Evolutionary conservation across 73 alveolate species (phyloP).

Genomic region (Breviolum minutum): DNA sequence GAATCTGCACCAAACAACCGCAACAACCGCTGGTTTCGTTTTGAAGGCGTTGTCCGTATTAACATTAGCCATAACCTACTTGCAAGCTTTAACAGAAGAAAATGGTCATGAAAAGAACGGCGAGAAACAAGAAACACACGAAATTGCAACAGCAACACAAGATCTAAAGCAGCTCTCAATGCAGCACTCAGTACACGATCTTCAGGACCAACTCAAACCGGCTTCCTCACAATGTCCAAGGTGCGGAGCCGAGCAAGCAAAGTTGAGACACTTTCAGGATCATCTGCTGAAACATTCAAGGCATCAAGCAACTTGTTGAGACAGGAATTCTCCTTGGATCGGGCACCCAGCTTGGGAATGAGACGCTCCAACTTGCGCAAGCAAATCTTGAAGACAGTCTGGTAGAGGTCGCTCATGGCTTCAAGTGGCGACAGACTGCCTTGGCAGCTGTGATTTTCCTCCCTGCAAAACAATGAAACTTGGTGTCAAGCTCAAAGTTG

Average conservation of each 20-base stretch:
- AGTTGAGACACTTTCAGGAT: not conserved
- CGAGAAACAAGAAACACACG: not conserved
- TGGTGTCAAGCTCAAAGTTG: not conserved
- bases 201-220: not conserved
- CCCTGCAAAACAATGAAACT: not conserved
- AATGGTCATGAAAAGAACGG: not conserved
- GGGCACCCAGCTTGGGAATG: not conserved
- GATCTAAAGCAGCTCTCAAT: constrained; percentile 10
- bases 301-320: constrained; percentile 9
- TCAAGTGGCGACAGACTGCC: not conserved
- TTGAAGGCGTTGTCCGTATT: not conserved
- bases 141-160: constrained; percentile 6
- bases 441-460: not conserved
- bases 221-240: not conserved
- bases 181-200: not conserved
- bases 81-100: not conserved
- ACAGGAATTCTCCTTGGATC: not conserved
- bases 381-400: not conserved
- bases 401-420: constrained; percentile 29
- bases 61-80: constrained; percentile 24
- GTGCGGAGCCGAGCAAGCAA: constrained; percentile 49
- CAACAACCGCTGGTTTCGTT: no score
- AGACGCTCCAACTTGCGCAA: not conserved
- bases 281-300: constrained; percentile 3
- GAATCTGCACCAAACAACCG: no score